A percentile compares a stretch with the other conserved stretches of the same genome.
Conservation (phyloP, 768 basidiomycete genomes). For the Leccinum incarnatum region DNA sequence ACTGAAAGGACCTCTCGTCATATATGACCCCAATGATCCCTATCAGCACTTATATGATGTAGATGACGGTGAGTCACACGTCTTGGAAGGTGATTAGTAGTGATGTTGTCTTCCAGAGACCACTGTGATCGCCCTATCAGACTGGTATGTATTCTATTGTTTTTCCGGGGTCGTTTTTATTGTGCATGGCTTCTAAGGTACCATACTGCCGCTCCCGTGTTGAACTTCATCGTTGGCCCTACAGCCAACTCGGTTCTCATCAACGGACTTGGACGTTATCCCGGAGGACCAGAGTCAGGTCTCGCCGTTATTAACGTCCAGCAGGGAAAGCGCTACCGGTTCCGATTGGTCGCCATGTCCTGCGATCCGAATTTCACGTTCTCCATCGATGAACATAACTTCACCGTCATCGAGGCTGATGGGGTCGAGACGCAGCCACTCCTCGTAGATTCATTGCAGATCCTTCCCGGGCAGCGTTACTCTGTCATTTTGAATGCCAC, state of each 20-base stretch:
- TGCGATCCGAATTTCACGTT: conserved; percentile 45
- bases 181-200: conserved; percentile 14
- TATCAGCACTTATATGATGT: conserved; percentile 39
- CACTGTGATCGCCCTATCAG: conserved; percentile 25
- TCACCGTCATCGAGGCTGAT: conserved; percentile 45
- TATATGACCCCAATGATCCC: conserved; percentile 44
- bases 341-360: conserved; percentile 45
- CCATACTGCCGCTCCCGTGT: conserved; percentile 16
- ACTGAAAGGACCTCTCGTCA: conserved; percentile 37
- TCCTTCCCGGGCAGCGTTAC: conserved; percentile 38
- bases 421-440: conserved; percentile 41
- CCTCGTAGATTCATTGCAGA: conserved; percentile 37
- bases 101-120: conserved; percentile 15
- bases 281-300: conserved; percentile 34
- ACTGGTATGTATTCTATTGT: conserved; percentile 17
- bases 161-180: neutral
- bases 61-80: conserved; percentile 37
- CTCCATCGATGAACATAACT: conserved; percentile 45
- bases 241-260: conserved; percentile 28
- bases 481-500: conserved; percentile 44
- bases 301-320: conserved; percentile 42
- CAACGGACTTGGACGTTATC: conserved; percentile 31
- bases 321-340: conserved; percentile 41
- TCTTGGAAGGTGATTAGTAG: neutral
- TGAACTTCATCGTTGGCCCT: conserved; percentile 17